Evolutionary conservation across 2,329 filamentous ascomycete species (phyloP).

Genomic region (Trichoderma afroharzianum): DNA sequence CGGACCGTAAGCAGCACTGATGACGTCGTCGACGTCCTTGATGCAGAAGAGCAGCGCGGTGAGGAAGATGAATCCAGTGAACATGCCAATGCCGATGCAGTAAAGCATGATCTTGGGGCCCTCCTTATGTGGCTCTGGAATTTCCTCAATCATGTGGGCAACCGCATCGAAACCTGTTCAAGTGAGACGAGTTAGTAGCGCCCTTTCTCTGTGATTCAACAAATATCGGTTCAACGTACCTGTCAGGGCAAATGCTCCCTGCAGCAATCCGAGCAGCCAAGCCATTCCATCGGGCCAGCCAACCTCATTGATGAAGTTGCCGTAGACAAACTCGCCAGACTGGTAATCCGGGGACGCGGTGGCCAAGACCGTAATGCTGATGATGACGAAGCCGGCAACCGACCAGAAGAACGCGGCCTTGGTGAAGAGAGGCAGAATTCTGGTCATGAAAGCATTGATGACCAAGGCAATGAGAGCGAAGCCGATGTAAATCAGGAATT

Average conservation of each 20-base stretch:
- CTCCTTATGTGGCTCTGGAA: constrained; percentile 53
- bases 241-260: constrained; percentile 48
- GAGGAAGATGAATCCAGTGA: constrained; percentile 62
- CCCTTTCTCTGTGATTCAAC: not conserved
- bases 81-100: constrained; percentile 60
- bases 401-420: constrained; percentile 70
- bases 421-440: constrained; percentile 60
- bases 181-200: not conserved
- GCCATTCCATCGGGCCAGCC: constrained; percentile 67
- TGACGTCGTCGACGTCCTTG: constrained; percentile 54
- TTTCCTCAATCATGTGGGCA: constrained; percentile 55
- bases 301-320: constrained; percentile 63
- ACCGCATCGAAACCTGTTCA: constrained; percentile 43
- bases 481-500: constrained; percentile 68
- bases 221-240: constrained; percentile 18
- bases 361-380: constrained; percentile 65
- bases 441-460: constrained; percentile 60
- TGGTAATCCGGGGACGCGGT: constrained; percentile 64
- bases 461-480: constrained; percentile 59
- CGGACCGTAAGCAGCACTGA: constrained; percentile 53
- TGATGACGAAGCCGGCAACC: constrained; percentile 63
- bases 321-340: constrained; percentile 62
- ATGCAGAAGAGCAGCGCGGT: constrained; percentile 62
- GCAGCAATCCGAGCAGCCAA: constrained; percentile 53
- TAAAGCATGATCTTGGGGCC: constrained; percentile 66